Evolutionary conservation across 768 basidiomycete species (phyloP).

Genomic region (Naematelia aurantialba): DNA sequence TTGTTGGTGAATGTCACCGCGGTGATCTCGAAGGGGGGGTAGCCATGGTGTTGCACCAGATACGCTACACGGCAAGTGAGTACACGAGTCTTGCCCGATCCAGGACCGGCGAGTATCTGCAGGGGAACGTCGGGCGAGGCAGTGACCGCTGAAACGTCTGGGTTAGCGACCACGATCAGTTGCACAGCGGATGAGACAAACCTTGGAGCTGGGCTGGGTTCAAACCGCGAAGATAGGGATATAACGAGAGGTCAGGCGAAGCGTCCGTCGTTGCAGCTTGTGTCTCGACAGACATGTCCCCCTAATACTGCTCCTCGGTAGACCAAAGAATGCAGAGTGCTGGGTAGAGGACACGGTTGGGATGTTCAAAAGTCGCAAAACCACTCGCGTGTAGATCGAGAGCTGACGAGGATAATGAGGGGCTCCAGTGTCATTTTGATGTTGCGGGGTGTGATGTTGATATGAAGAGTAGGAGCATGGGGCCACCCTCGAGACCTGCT

Average conservation of each 20-base stretch:
- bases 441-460: too few species aligned
- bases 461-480: too few species aligned
- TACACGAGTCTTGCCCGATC: conserved; percentile 59
- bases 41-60: conserved; percentile 41
- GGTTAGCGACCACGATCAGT: background rate
- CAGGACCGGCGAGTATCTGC: conserved; percentile 78
- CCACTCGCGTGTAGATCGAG: background rate
- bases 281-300: background rate
- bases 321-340: too few species aligned
- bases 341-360: too few species aligned
- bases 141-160: conserved; percentile 58
- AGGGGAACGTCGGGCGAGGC: conserved; percentile 63
- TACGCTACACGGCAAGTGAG: conserved; percentile 51
- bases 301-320: too few species aligned
- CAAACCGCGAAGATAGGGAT: conserved; percentile 30
- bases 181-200: conserved; percentile 12
- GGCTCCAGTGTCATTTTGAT: too few species aligned
- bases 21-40: conserved; percentile 44
- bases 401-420: background rate
- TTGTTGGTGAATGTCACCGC: conserved; percentile 80
- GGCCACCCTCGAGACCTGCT: too few species aligned
- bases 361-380: background rate
- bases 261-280: background rate
- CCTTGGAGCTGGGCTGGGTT: conserved; percentile 41
- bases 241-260: background rate